Percentiles rank a stretch among this genome's conserved stretches.
Conservation (phyloP, 1,284 basidiomycete species). For the Ustilago sp. region DNA sequence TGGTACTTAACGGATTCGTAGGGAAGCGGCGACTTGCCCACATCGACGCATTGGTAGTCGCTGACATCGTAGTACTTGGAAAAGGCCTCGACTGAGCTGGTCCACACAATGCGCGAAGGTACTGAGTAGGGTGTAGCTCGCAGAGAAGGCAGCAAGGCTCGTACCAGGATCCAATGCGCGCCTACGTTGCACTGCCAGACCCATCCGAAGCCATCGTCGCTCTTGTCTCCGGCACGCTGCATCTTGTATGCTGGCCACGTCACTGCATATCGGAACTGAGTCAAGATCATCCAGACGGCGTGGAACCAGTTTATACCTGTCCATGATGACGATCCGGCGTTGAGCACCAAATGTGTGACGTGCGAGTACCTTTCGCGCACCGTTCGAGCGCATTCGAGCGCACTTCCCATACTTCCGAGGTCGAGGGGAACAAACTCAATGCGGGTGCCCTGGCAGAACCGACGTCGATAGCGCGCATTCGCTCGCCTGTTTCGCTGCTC, state of each 20-base stretch:
- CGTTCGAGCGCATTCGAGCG: conserved; percentile 60
- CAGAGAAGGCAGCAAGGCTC: conserved; percentile 58
- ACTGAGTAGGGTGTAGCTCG: conserved; percentile 59
- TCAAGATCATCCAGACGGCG: conserved; percentile 63
- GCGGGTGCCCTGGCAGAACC: conserved; percentile 61
- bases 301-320: conserved; percentile 65
- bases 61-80: conserved; percentile 58
- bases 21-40: conserved; percentile 46
- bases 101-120: conserved; percentile 68
- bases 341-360: conserved; percentile 68
- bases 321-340: conserved; percentile 68
- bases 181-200: conserved; percentile 69
- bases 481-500: conserved; percentile 55
- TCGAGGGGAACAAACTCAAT: conserved; percentile 68
- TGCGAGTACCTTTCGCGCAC: conserved; percentile 61
- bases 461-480: conserved; percentile 57
- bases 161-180: conserved; percentile 66
- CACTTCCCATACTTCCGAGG: conserved; percentile 66
- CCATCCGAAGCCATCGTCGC: conserved; percentile 67
- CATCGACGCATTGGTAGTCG: conserved; percentile 66
- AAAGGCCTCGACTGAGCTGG: conserved; percentile 67
- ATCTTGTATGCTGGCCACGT: conserved; percentile 67
- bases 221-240: conserved; percentile 66
- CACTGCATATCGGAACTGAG: conserved; percentile 63
- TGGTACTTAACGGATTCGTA: conserved; percentile 70